Base-by-base conservation (phyloP, 2,329 filamentous ascomycete species). In the Myrmaecium sp. region DNA sequence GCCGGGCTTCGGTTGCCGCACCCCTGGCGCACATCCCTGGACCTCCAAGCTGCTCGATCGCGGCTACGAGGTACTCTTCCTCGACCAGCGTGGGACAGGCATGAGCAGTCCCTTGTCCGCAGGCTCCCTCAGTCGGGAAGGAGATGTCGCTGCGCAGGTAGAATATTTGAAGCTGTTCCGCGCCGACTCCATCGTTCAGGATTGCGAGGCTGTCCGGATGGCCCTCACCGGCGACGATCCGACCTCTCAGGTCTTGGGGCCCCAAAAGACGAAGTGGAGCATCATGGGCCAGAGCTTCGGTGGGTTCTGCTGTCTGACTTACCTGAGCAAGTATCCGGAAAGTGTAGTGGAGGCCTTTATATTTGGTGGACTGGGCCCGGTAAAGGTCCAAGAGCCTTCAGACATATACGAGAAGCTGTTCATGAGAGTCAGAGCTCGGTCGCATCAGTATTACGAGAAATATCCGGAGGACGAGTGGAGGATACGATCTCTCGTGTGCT, bases 41-140 rank as follows among this genome's bases (percentile, higher is more conserved):
- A 77, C 79, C n/a, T 65, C 70, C 17, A 58, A 64, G 16, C 64
- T 82, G 30, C 62, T 94, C 5, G 70, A 74, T 32, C 74, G 74
- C 34, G 84, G 84, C 10, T 94, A 93, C 44, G 79, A 91, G 49
- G 48, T 73, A 23, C 65, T 95, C 2, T 74, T 77, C 36, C 64
- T 95, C n/a, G 86, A 95, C 49, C 84, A 93, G 48, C 71, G 86
- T 26, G 86, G 86, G 8, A 91, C 82, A 3, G 86, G 86, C 1
- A 57, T 92, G 26, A 91, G 80, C 44, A 78, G 72, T 2, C 77
- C 84, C 1, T 68, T 94, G 21, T 77, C 77, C 1, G 70, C 78
- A 6, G 67, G 66, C 6, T 82, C 75, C 5, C 62, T 94, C 4
- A 64, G 66, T 17, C 55, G 66, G 8, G 64, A 72, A 20, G 77